Evolutionary conservation across 176 grass and related monocot genomes (phyloP), one percentile per base, ranked within the genome.

Genomic region (Bonia amplexicaulis): DNA sequence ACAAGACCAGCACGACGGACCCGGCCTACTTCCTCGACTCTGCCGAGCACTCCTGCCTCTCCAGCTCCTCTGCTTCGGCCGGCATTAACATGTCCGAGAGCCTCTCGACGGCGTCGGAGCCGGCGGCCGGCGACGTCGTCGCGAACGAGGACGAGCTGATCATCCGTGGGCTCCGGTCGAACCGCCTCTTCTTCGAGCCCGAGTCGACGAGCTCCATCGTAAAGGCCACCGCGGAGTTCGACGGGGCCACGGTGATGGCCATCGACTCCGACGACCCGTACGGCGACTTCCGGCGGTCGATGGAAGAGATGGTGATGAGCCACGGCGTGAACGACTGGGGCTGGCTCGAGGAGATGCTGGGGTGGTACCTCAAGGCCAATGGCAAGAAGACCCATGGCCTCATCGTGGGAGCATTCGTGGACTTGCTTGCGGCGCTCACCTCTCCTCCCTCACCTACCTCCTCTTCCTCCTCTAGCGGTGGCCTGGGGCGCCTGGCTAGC

Each of bases 331-430:
- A 81, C 84, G 87, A 91, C 80, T 94, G 90, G 92, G 90, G 88
- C 7, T 91, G 95, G 95, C 78, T 97, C 27, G 84, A 97, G 85
- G 90, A 94, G 90, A 94, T 97, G 95, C 85, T 97, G 12, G 71
- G 78, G 0, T 97, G 95, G 95, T 97, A 97, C 76, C 73, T 97
- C 79, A 54, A 46, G n/a, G 89, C 92, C 54, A 97, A 97, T 64
- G 92, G 79, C 44, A 85, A 91, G 90, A 91, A 53, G 60, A 94
- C 64, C 66, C 95, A 97, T 47, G 87, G 92, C 59, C 63, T 90
- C 69, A 97, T 97, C 57, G 82, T 94, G 1, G 90, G 85, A 37
- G 95, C 95, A 13, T 97, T 97, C 81, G 78, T 94, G 1, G 95
- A 97, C 79, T 66, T 94, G 89, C 90, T 97, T 29, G 73, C 87